A percentile compares a stretch with the other conserved stretches of the same genome.
phyloP scores from a whole-genome alignment of 2,329 filamentous ascomycete species.

The Pseudofabraea citricarpa region DNA sequence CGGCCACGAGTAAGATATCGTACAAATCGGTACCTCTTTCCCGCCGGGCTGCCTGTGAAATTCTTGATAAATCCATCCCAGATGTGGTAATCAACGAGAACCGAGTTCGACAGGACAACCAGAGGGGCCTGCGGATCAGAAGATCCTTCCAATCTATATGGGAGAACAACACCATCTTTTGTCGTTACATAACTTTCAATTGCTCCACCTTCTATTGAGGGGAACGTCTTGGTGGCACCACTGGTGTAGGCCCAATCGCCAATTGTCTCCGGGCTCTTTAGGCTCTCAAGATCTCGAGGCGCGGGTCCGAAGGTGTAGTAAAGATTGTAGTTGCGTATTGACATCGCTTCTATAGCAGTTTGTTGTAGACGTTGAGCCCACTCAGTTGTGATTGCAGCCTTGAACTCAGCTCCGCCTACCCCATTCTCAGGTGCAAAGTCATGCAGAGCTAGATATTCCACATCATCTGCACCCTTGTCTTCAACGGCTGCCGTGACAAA shows the following conservation, averaged over 20 bases:
- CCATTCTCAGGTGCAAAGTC: conserved; percentile 68
- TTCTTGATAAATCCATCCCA: conserved; percentile 66
- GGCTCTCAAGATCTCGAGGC: conserved; percentile 56
- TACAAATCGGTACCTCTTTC: conserved; percentile 59
- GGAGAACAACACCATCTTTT: conserved; percentile 61
- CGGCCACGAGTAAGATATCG: conserved; percentile 71
- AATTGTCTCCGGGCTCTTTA: conserved; percentile 27
- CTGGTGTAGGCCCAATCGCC: conserved; percentile 47
- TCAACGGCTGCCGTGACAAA: conserved; percentile 65
- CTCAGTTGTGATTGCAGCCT: conserved; percentile 57
- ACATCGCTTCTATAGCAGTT: conserved; percentile 52
- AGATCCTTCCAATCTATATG: conserved; percentile 73
- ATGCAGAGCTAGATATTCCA: conserved; percentile 62
- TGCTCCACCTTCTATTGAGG: conserved; percentile 38
- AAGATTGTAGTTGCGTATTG: conserved; percentile 60
- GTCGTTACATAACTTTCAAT: conserved; percentile 67
- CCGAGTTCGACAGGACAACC: conserved; percentile 73
- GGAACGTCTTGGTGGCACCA: conserved; percentile 26
- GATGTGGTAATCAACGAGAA: conserved; percentile 73
- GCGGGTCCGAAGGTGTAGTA: conserved; percentile 78
- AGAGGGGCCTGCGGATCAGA: conserved; percentile 61
- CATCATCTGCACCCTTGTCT: conserved; percentile 42
- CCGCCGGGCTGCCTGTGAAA: conserved; percentile 20
- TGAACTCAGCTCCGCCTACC: conserved; percentile 58
- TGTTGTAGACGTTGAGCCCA: conserved; percentile 55